phyloP scores from a whole-genome alignment of 306 rosid genomes.

The Potentilla sterilis region DNA sequence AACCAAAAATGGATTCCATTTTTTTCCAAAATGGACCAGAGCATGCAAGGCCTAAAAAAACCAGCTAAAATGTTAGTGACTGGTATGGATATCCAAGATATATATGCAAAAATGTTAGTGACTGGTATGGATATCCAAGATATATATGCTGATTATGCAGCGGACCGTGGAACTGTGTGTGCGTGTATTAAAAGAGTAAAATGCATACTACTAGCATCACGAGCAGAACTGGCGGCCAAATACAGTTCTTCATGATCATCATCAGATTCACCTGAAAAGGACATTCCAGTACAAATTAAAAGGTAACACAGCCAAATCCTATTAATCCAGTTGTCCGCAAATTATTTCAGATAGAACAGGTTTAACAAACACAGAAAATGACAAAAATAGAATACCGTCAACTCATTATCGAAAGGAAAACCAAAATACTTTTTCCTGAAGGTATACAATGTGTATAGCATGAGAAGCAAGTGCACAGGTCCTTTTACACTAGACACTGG shows the following conservation, averaged over 20 bases:
- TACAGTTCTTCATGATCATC: constrained; percentile 73
- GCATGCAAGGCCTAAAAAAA: constrained; percentile 61
- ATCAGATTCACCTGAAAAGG: constrained; percentile 73
- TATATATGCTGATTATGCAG: constrained; percentile 11
- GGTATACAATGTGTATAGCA: background rate
- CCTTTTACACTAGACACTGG: background rate
- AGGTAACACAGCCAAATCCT: constrained; percentile 21
- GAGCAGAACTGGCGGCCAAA: constrained; percentile 72
- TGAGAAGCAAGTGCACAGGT: background rate
- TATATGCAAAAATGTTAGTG: constrained; percentile 26
- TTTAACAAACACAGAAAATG: background rate
- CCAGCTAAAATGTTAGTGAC: constrained; percentile 31
- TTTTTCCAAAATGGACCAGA: constrained; percentile 79
- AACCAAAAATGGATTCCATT: constrained; percentile 64
- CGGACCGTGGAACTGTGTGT: background rate
- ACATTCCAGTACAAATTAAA: constrained; percentile 20
- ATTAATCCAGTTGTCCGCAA: background rate
- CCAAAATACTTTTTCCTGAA: background rate
- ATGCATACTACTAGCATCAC: constrained; percentile 66
- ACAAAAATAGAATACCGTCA: background rate
- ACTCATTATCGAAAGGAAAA: background rate
- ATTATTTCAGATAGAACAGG: background rate
- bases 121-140: constrained; percentile 19
- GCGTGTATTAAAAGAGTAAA: constrained; percentile 24
- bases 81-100: constrained; percentile 11